Conservation (phyloP, 2,329 filamentous ascomycete genomes). For the Colletotrichum limetticola region DNA sequence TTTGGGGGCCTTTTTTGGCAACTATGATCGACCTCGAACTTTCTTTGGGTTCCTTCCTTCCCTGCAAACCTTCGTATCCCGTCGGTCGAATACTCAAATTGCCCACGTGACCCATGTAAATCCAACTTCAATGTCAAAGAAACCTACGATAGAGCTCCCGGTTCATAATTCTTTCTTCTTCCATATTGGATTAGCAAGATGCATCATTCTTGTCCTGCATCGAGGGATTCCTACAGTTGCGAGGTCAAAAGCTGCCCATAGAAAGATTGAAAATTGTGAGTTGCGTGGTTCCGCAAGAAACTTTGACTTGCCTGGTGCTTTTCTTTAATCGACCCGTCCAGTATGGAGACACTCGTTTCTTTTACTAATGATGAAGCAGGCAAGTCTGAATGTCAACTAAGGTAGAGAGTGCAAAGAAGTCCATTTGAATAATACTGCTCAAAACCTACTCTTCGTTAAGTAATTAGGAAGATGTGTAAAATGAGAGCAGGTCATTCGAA, state of each 20-base stretch:
- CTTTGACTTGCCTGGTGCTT: too few species aligned
- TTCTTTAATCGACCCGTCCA: too few species aligned
- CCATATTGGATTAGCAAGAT: neutral
- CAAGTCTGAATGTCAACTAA: too few species aligned
- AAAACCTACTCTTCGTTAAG: too few species aligned
- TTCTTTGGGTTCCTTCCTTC: neutral
- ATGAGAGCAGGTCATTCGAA: too few species aligned
- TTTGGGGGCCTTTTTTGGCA: too few species aligned
- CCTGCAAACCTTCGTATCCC: neutral
- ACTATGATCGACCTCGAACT: neutral
- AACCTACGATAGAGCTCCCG: neutral
- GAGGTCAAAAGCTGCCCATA: neutral
- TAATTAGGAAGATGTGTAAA: too few species aligned
- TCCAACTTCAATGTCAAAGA: neutral
- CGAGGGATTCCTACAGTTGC: neutral
- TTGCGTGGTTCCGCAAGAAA: neutral
- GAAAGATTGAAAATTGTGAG: neutral
- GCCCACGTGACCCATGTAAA: neutral
- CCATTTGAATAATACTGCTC: too few species aligned
- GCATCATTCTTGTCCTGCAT: neutral
- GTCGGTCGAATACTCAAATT: too few species aligned
- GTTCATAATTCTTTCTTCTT: neutral
- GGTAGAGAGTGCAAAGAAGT: too few species aligned
- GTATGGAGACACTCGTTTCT: too few species aligned
- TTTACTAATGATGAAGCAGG: too few species aligned